A percentile compares a stretch with the other conserved stretches of the same genome.
Evolutionary conservation across 2,329 filamentous ascomycete genomes (phyloP).

Genomic region (Paecilomyces niveus): DNA sequence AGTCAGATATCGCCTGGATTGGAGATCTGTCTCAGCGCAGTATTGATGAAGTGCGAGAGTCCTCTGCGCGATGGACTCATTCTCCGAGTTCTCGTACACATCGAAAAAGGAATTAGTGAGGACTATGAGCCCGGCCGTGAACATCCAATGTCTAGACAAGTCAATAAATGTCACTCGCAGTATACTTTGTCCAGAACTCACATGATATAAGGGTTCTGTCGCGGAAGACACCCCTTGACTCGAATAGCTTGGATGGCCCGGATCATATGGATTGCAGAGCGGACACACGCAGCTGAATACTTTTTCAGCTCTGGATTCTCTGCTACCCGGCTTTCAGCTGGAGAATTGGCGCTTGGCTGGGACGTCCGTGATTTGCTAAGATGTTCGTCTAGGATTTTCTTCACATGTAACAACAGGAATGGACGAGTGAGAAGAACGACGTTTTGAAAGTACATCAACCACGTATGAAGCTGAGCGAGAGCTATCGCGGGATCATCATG

Average conservation of each 20-base stretch:
- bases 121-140: slow-evolving; percentile 48
- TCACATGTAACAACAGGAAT: slow-evolving; percentile 33
- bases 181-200: slow-evolving; percentile 27
- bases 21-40: slow-evolving; percentile 43
- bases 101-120: slow-evolving; percentile 51
- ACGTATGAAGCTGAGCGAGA: slow-evolving; percentile 56
- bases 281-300: slow-evolving; percentile 46
- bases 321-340: slow-evolving; percentile 7
- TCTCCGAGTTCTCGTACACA: slow-evolving; percentile 42
- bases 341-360: slow-evolving; percentile 9
- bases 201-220: slow-evolving; percentile 52
- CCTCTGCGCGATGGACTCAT: slow-evolving; percentile 36
- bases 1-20: slow-evolving; percentile 44
- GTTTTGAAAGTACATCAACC: slow-evolving; percentile 56
- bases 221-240: slow-evolving; percentile 41
- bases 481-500: slow-evolving; percentile 41
- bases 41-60: slow-evolving; percentile 45
- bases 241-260: slow-evolving; percentile 41
- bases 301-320: slow-evolving; percentile 10
- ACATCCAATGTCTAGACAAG: slow-evolving; percentile 47
- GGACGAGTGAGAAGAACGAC: slow-evolving; percentile 58
- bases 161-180: slow-evolving; percentile 1
- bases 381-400: slow-evolving; percentile 9
- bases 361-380: slow-evolving; percentile 3
- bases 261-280: slow-evolving; percentile 46